Evolutionary conservation across 805 yeast species (phyloP).

Genomic region (Candida parachauliodes): DNA sequence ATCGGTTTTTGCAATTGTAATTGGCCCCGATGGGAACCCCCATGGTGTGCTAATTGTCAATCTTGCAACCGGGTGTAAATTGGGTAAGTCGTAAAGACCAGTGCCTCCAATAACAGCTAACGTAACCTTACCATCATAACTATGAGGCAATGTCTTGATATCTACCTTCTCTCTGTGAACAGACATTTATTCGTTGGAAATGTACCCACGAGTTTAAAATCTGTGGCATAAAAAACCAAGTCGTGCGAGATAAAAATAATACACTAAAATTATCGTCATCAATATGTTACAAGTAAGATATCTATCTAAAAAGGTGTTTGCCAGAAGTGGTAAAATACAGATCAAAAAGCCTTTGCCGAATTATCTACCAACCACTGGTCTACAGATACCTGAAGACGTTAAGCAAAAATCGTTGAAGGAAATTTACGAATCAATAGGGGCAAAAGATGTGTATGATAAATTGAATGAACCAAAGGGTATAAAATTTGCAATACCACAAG

Average conservation of each 20-base stretch:
- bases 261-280: background rate
- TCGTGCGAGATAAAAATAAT: background rate
- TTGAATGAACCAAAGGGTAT: constrained; percentile 7
- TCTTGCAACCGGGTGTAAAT: constrained; percentile 80
- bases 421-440: constrained; percentile 14
- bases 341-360: constrained; percentile 4
- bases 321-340: background rate
- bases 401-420: constrained; percentile 15
- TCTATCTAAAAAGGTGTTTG: background rate
- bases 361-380: constrained; percentile 27
- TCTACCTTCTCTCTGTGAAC: constrained; percentile 31
- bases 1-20: constrained; percentile 79
- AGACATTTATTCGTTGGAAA: constrained; percentile 24
- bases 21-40: constrained; percentile 95
- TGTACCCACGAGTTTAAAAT: background rate
- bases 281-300: background rate
- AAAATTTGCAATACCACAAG: background rate
- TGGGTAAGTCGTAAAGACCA: constrained; percentile 86
- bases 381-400: constrained; percentile 22
- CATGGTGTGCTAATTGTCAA: constrained; percentile 87
- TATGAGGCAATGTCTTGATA: constrained; percentile 41
- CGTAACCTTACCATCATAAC: constrained; percentile 61
- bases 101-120: constrained; percentile 97
- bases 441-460: constrained; percentile 1
- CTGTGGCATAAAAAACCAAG: background rate